Percentiles rank a stretch among this genome's conserved stretches.
Evolutionary conservation across 108 stramenopile species (phyloP).

Genomic region (Nitzschia palea): DNA sequence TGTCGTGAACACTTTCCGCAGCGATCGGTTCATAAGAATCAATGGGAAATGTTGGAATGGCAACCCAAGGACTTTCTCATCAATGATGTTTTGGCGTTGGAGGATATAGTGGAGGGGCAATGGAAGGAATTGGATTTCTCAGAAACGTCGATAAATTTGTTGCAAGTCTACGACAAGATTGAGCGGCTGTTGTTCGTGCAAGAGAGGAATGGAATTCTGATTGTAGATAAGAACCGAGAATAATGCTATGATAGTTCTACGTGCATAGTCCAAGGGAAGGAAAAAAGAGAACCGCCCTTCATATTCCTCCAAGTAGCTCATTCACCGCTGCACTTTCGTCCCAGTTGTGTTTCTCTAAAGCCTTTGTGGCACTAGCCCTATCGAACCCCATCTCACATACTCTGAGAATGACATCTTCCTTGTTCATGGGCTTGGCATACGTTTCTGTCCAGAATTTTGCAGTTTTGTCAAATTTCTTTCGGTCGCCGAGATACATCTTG

Average conservation of each 20-base stretch:
- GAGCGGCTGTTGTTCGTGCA: neutral
- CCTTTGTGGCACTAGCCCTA: slow-evolving; percentile 70
- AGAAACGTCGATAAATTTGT: neutral
- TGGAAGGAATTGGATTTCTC: slow-evolving; percentile 4
- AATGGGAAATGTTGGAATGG: slow-evolving; percentile 12
- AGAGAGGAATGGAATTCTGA: neutral
- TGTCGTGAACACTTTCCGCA: slow-evolving; percentile 14
- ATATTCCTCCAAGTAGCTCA: slow-evolving; percentile 69
- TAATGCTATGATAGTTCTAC: too few relatives aligned
- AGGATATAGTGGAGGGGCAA: neutral
- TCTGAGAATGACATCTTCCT: slow-evolving; percentile 70
- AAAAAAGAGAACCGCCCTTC: neutral
- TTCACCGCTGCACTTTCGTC: slow-evolving; percentile 92
- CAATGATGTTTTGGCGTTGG: neutral
- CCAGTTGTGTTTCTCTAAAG: slow-evolving; percentile 86
- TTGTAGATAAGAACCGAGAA: neutral
- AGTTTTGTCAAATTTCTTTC: slow-evolving; percentile 76
- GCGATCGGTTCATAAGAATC: neutral
- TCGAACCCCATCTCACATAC: slow-evolving; percentile 98
- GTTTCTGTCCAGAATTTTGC: slow-evolving; percentile 94
- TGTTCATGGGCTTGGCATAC: slow-evolving; percentile 79
- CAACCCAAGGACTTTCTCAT: neutral
- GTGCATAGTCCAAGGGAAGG: too few relatives aligned
- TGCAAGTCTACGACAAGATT: neutral
- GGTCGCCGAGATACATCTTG: slow-evolving; percentile 84